Evolutionary conservation across 495 filamentous ascomycete genomes (phyloP).

Genomic region (Neurospora terricola): DNA sequence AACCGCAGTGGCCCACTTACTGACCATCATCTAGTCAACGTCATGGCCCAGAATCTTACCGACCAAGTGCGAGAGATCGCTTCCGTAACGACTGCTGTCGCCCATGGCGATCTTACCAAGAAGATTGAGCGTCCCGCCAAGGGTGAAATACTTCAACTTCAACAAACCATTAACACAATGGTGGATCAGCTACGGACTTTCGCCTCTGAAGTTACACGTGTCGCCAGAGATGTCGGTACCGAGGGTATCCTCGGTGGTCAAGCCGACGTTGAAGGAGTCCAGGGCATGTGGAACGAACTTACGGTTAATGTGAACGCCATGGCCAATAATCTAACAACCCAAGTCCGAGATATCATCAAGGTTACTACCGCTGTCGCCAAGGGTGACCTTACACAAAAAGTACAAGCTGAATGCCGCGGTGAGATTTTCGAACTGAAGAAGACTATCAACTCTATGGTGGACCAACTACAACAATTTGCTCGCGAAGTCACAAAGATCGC

Average conservation of each 20-base stretch:
- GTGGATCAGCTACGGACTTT: constrained; percentile 96
- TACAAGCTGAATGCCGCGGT: constrained; percentile 91
- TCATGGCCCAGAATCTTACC: constrained; percentile 77
- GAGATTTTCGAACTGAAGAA: constrained; percentile 93
- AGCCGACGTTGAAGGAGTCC: constrained; percentile 81
- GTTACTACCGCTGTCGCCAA: constrained; percentile 97
- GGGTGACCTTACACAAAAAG: constrained; percentile 94
- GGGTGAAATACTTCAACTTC: constrained; percentile 91
- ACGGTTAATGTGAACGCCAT: constrained; percentile 98
- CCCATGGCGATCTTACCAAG: constrained; percentile 89
- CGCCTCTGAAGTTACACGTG: constrained; percentile 91
- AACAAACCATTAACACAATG: constrained; percentile 99
- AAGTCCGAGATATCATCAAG: constrained; percentile 96
- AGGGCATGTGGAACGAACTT: constrained; percentile 88
- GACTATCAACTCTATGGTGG: constrained; percentile 99
- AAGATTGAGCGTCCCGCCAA: constrained; percentile 92
- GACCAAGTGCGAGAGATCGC: constrained; percentile 91
- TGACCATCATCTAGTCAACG: constrained; percentile 58
- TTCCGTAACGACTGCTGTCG: constrained; percentile 90
- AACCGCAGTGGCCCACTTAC: constrained; percentile 1
- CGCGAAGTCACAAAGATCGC: constrained; percentile 98
- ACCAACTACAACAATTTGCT: constrained; percentile 92
- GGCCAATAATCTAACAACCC: constrained; percentile 94
- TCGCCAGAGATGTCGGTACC: constrained; percentile 93
- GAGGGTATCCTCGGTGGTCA: constrained; percentile 96